Evolutionary conservation across 2,329 filamentous ascomycete genomes (phyloP), one percentile per base, ranked within the genome.

Genomic region (Endothia cerciana): DNA sequence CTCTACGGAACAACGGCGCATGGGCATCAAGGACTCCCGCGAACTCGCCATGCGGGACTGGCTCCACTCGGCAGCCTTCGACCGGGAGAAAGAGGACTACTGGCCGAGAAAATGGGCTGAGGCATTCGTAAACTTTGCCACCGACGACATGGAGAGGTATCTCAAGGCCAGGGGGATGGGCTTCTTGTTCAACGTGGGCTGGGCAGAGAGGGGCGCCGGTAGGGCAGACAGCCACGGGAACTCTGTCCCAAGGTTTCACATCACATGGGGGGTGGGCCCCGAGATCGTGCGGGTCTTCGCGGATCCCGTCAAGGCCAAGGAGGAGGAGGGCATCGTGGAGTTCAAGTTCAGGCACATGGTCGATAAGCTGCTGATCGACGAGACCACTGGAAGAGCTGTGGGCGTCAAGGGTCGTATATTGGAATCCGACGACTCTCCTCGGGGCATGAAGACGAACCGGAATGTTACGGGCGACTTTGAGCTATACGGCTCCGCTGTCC

Each of bases 81-180:
- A 89, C 71, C 85, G 86, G 53, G 80, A 83, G 19, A 72, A 72
- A 43, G 82, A 86, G 63, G 86, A 89, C 73, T 73, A 77, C 71
- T 89, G 86, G 86, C 86, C 86, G 49, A 80, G 82, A 10, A 77
- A 79, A 60, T 89, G 87, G 87, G 86, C 87, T n/a, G 81, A 86
- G 72, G 86, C 86, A 0, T 89, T 88, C 74, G 86, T 89, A 62
- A 76, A 88, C 74, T 89, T 89, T 72, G 86, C 87, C 1, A 75
- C 83, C 2, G 83, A 85, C 71, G 84, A 83, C 69, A 82, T 89
- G 80, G 86, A 88, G 75, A 67, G 70, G 30, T 89, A 89, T 66
- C 79, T 88, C 68, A 85, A 83, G 70, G 79, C 75, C 0, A 76
- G 78, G 6, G 87, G 87, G 1, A 70, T 87, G 22, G 78, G 81